Conservation (phyloP, 2,329 filamentous ascomycete species). For the Scytalidium sp. region DNA sequence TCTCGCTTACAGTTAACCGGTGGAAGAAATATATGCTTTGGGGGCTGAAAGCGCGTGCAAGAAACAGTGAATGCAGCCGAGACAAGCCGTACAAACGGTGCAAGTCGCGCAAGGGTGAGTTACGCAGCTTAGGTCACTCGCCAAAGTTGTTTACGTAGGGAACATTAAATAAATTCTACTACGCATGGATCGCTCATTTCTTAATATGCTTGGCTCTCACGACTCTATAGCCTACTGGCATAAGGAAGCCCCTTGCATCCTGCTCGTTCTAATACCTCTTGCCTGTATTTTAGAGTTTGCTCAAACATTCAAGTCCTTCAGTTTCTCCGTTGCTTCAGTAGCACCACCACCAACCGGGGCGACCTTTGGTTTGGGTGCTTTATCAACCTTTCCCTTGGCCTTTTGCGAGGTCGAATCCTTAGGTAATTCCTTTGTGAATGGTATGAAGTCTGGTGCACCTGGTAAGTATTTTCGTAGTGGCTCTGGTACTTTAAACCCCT, state of each 20-base stretch:
- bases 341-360: constrained; percentile 18
- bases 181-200: no score
- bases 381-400: constrained; percentile 33
- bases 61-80: neutral
- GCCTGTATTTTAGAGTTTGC: neutral
- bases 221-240: neutral
- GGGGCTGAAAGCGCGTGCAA: neutral
- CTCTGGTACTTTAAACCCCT: constrained; percentile 79
- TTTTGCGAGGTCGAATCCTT: constrained; percentile 68
- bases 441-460: constrained; percentile 83
- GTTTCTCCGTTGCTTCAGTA: constrained; percentile 30
- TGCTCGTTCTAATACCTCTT: neutral
- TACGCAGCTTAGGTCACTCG: neutral
- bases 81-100: neutral
- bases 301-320: constrained; percentile 31
- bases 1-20: neutral
- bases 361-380: constrained; percentile 24
- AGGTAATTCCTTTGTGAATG: constrained; percentile 80
- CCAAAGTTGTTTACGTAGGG: no score
- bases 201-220: no score
- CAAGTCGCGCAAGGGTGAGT: neutral
- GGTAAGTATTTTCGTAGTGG: constrained; percentile 86
- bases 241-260: neutral
- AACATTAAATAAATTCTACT: no score
- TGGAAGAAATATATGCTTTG: neutral